phyloP scores from a whole-genome alignment of 441 rosid species.

The Macaranga tanarius region DNA sequence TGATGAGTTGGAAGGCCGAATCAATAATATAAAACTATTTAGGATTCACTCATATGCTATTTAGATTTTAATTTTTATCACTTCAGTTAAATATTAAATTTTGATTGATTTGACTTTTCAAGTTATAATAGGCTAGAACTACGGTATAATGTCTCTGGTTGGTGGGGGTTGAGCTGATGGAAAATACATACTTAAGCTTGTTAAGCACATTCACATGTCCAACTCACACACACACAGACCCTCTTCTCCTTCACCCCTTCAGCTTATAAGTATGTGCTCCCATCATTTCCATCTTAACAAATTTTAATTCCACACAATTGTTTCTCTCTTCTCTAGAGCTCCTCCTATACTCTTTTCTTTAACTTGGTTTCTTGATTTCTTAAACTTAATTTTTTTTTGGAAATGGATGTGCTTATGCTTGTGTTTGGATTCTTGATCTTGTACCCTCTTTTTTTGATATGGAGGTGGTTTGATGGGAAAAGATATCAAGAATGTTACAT shows the following conservation, averaged over 20 bases:
- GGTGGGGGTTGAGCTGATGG: constrained; percentile 39
- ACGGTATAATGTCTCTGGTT: too few species aligned
- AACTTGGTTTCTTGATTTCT: constrained; percentile 10
- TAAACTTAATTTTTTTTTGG: not conserved
- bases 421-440: constrained; percentile 36
- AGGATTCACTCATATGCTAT: too few species aligned
- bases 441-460: constrained; percentile 32
- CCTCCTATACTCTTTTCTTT: constrained; percentile 11
- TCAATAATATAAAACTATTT: too few species aligned
- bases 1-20: too few species aligned
- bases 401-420: constrained; percentile 46
- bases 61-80: too few species aligned
- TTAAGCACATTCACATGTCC: constrained; percentile 36
- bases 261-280: constrained; percentile 26
- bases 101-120: too few species aligned
- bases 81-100: too few species aligned
- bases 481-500: constrained; percentile 63
- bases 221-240: not conserved
- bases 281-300: constrained; percentile 20
- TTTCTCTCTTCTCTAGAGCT: constrained; percentile 4
- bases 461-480: constrained; percentile 39
- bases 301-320: not conserved
- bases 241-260: not conserved
- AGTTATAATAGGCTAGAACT: too few species aligned
- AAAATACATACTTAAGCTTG: not conserved